Evolutionary conservation across 1,284 basidiomycete species (phyloP), one percentile per base, ranked within the genome.

Genomic region (Mycena sp.): DNA sequence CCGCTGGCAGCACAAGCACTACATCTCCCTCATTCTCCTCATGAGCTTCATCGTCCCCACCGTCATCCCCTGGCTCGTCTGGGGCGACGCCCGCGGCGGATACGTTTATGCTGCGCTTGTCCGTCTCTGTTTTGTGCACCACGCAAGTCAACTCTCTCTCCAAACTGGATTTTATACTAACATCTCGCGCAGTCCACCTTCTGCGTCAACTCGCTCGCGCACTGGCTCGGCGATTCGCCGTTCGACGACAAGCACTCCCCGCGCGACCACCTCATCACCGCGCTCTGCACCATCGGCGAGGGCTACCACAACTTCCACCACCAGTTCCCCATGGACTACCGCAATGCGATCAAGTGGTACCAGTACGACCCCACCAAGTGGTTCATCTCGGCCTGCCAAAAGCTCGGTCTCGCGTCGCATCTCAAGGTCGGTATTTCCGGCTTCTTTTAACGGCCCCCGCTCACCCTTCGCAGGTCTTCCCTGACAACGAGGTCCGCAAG

Each of bases 221-320:
- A 97, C 78, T 97, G 93, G 93, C 87, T 97, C 67, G 95, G 95
- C 58, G 94, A 96, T 68, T 82, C 91, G 26, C 93, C 94, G 25
- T 96, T 96, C 73, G 95, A 97, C 78, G 94, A 96, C 86, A 96
- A 96, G 83, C 93, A 96, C 80, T 92, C 94, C n/a, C 94, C 94
- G 32, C 84, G 89, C 58, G 93, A 96, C 78, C 93, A 95, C 79
- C 80, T 96, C 71, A 77, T 96, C 73, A 96, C 95, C 37, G 95
- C 95, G 11, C 82, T 96, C 44, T 89, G 87, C 63, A 96, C 95
- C 29, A 89, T 96, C 73, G 95, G 95, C 64, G 95, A 97, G 78
- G 95, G 95, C 14, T 97, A 97, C 83, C 95, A 97, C 85, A 97
- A 98, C 81, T 98, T 98, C 87, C 94, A 96, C 80, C 94, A 93